These are phyloP conservation scores for Leccinum fibrillosum DNA, from an alignment of 768 basidiomycete species.

Conservation along the genomic window DNA sequence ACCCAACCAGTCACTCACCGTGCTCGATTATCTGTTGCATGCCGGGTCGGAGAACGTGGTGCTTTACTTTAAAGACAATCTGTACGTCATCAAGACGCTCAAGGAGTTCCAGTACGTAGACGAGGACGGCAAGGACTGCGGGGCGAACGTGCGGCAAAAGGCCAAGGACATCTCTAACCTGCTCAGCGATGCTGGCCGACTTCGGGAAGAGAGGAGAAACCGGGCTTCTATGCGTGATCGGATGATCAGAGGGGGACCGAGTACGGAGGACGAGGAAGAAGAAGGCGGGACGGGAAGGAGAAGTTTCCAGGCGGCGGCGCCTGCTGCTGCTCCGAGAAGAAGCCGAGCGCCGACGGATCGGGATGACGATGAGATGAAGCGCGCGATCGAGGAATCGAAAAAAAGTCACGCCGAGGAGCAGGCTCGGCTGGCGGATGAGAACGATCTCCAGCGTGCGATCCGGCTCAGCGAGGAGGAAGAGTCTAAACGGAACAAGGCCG, in stretches of 20 bases:
- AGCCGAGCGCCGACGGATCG: conserved; percentile 28
- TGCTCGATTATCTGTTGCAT: conserved; percentile 94
- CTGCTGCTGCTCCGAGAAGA: conserved; percentile 12
- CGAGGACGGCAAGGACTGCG: conserved; percentile 94
- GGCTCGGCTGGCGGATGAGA: conserved; percentile 60
- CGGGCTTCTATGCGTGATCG: conserved; percentile 93
- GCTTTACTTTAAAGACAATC: conserved; percentile 95
- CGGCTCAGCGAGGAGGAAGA: conserved; percentile 91
- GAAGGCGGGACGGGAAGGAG: conserved; percentile 1
- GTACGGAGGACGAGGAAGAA: conserved; percentile 34
- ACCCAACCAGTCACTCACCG: conserved; percentile 68
- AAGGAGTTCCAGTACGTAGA: conserved; percentile 98
- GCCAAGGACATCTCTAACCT: conserved; percentile 98
- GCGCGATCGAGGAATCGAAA: conserved; percentile 91
- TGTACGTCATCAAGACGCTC: conserved; percentile 97
- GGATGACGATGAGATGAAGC: conserved; percentile 81
- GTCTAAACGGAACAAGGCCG: conserved; percentile 60
- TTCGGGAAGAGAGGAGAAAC: conserved; percentile 79
- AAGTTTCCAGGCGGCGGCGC: background rate
- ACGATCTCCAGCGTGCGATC: conserved; percentile 81
- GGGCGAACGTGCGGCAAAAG: conserved; percentile 96
- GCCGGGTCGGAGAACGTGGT: conserved; percentile 98
- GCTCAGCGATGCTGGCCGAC: conserved; percentile 77
- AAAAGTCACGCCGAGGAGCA: conserved; percentile 68
- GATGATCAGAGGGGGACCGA: conserved; percentile 67